Base-by-base conservation (phyloP, 768 basidiomycete species). In the Mrakia blollopis region DNA sequence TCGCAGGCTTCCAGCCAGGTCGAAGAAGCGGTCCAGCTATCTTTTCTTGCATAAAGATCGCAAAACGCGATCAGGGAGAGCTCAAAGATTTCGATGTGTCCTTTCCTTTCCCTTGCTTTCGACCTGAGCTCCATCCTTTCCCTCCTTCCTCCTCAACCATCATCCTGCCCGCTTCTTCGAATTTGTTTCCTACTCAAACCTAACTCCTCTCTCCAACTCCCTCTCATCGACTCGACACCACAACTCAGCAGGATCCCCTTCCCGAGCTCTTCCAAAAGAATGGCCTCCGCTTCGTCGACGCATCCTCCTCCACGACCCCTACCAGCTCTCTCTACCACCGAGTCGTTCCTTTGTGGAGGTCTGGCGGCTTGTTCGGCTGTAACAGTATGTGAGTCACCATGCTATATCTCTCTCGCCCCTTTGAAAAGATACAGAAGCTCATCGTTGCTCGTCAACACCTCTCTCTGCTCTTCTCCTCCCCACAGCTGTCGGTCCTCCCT, bases 331-430 rank as follows among this genome's bases (percentile, higher is more conserved):
- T 89, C 90, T 60, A 92, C 91, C 0, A 79, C 86, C 67, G 94
- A 95, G 83, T 89, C 91, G 60, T 99, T 99, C 82, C 65, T 92
- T 16, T 92, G 92, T 79, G 97, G 97, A 76, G 95, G 92, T 35
- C 82, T 94, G 72, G 97, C 97, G 72, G 97, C 94, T 76, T 93
- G 89, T 83, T 90, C 91, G 62, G 96, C 95, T 50, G 94, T 95
- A 79, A 81, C 77, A n/a, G 69, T 78, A 63, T 78, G 77, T 78
- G 3, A 32, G 77, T 69, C 0, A 8, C 50, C 72, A 35, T 78
- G 77, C 62, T 79, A 79, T 77, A 78, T 65, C 72, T 50, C 91
- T 92, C 69, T 91, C 91, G 11, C 85, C 92, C 74, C 91, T 91
- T 7, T 92, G 70, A 47, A 18, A 25, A 52, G 23, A n/a, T 28